Evolutionary conservation across 2,329 filamentous ascomycete species (phyloP), one percentile per base, ranked within the genome.

Genomic region (Fonsecaea multimorphosa): DNA sequence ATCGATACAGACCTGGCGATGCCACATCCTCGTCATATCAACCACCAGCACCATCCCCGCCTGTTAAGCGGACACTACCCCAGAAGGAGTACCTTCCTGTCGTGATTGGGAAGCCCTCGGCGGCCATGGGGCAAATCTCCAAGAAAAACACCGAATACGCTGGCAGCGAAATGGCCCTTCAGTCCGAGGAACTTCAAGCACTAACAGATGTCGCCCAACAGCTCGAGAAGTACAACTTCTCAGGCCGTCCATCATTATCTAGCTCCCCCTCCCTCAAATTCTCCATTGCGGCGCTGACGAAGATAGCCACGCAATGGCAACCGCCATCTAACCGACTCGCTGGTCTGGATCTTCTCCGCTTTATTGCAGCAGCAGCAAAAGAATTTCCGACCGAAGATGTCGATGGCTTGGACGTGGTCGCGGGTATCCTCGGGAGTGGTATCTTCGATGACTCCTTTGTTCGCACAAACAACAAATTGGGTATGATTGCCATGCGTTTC

Each of bases 301-400:
- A 89, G 73, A 85, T 96, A 60, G 86, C 88, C 19, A 92, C 91
- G 0, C 78, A 83, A 34, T 99, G 95, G 95, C 58, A 72, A 40
- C 90, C 93, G 1, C 88, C 90, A 60, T 83, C 88, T 12, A 91
- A 92, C 71, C 89, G 93, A 53, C 84, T 99, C 0, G 91, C 95
- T 0, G 91, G 89, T 12, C 85, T 99, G 0, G 95, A 98, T 76
- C 82, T 98, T 1, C 84, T 98, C 4, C 91, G 95, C n/a, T 88
- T 96, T 56, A 83, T 95, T 31, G 89, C 91, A 1, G 87, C 88
- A 0, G 87, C 86, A 4, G 85, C 84, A 7, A 86, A 91, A 0
- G 79, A 85, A 0, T 86, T 88, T n/a, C 89, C 91, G 1, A 83
- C 85, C 7, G 86, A 86, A 57, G 83, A 86, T 58, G 78, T 83